Base-by-base conservation (phyloP, 129 eudicot species). In the Flaveria brownii region DNA sequence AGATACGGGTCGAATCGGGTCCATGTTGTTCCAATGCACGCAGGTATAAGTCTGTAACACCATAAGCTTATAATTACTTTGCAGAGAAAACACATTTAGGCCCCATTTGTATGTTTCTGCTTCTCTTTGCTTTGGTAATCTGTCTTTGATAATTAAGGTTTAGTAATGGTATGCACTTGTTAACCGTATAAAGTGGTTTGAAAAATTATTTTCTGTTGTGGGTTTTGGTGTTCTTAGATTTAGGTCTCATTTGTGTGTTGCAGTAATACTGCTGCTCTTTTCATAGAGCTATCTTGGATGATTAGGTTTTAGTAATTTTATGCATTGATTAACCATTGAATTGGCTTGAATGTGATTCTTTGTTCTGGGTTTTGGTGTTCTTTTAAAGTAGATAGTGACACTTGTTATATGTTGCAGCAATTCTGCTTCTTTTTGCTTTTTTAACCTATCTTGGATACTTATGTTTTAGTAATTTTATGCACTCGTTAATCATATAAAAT, bases 11-110 rank as follows among this genome's bases (percentile, higher is more conserved):
- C 56, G 15, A 77, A 78, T 62, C 77, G 85, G 60, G 82, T 83
- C 51, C 97, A 86, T 84, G 88, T 90, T 60, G 84, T 93, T 68
- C 98, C 98, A 49, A 81, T 83, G 87, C 98, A 93, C 74, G 89
- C 98, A 88, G 98, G 98, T 93, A 43, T 11, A 14, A 6, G 25
- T 66, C 1, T 66, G 9, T 17, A 18, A 18, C 78, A 15, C 28
- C 11, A 66, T 52, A 36, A 49, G 5, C 16, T 71, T 72, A 14
- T 72, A 28, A 65, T 80, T 28, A 22, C 28, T 52, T 36, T 36
- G 41, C 33, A 28, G 41, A 43, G 0, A 43, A 64, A 15, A 20
- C 68, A 52, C 46, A 30, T 63, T 20, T 55, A 54, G 39, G 49
- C 16, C 52, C 43, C 33, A 14, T 13, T 66, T 42, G 22, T 65